Evolutionary conservation across 257 asterid genomes (phyloP), one percentile per base, ranked within the genome.

Genomic region (Jasminum sambac): DNA sequence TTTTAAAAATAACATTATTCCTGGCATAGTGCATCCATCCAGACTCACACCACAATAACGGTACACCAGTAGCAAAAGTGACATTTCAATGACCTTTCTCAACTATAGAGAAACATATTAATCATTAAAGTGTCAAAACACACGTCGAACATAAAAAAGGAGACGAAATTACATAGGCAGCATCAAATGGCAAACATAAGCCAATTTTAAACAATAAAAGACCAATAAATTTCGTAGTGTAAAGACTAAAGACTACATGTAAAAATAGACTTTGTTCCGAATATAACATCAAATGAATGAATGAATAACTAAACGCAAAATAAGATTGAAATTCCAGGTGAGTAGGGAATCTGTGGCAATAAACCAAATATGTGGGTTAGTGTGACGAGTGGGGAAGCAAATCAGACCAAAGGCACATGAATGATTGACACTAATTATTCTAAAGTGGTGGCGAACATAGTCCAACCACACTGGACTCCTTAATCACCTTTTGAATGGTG

Each of bases 381-480:
- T 50, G n/a, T 8, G 26, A 50, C 19, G 26, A 50, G 3, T 50
- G 17, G n/a, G 25, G 58, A 48, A 48, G 19, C 58, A 48, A 48
- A 48, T 48, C 11, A 48, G 17, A n/a, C 23, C n/a, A n/a, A 48
- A 48, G 25, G 58, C n/a, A n/a, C 24, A 48, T 48, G 11, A 48
- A 48, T 48, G 58, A 48, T 24, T 17, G 25, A n/a, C 7, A 48
- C 17, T 48, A 48, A 7, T 16, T 48, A 48, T n/a, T 19, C 44
- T 37, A 59, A 70, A 61, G 48, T 60, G 67, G 66, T 50, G 67
- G 66, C 63, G 34, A 23, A 55, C 52, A 24, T 43, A 57, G 39
- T 41, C 64, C 24, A 36, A 59, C 63, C 50, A 59, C 52, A 68
- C 52, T 34, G 34, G 79, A 11, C 50, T 48, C 57, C 26, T 55